phyloP scores from a whole-genome alignment of 352 stramenopile species.

The Phytophthora sansomeana region DNA sequence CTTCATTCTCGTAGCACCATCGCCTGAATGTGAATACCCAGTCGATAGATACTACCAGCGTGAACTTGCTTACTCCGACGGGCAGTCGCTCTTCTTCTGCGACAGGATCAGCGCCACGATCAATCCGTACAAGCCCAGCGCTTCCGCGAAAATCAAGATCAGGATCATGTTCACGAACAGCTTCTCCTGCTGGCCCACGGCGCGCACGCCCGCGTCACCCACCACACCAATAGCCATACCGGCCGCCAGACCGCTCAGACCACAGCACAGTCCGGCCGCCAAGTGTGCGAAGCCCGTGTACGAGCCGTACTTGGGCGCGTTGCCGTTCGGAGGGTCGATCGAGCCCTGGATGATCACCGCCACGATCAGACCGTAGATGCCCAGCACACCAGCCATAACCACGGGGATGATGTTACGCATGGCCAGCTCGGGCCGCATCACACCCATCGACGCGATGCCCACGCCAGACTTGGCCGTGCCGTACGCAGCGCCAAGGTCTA shows the following conservation, averaged over 20 bases:
- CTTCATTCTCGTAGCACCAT: no score
- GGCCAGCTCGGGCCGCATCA: constrained; percentile 96
- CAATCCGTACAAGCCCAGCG: constrained; percentile 96
- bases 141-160: constrained; percentile 99
- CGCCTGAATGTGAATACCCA: no score
- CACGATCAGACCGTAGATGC: constrained; percentile 97
- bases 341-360: constrained; percentile 95
- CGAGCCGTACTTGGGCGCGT: constrained; percentile 87
- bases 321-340: constrained; percentile 80
- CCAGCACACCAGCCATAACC: constrained; percentile 98
- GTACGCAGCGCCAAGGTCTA: constrained; percentile 97
- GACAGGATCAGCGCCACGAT: constrained; percentile 96
- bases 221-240: constrained; percentile 97
- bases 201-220: constrained; percentile 95
- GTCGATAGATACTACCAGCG: no score
- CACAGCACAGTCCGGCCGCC: constrained; percentile 94
- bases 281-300: constrained; percentile 96
- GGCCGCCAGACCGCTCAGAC: constrained; percentile 92
- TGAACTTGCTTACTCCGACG: constrained; percentile 54
- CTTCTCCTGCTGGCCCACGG: constrained; percentile 98
- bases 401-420: constrained; percentile 99
- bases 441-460: constrained; percentile 96
- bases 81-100: constrained; percentile 77
- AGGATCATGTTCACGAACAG: constrained; percentile 99
- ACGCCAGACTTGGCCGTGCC: constrained; percentile 98